phyloP scores from a whole-genome alignment of 495 filamentous ascomycete genomes.

The Arthonia radiata region DNA sequence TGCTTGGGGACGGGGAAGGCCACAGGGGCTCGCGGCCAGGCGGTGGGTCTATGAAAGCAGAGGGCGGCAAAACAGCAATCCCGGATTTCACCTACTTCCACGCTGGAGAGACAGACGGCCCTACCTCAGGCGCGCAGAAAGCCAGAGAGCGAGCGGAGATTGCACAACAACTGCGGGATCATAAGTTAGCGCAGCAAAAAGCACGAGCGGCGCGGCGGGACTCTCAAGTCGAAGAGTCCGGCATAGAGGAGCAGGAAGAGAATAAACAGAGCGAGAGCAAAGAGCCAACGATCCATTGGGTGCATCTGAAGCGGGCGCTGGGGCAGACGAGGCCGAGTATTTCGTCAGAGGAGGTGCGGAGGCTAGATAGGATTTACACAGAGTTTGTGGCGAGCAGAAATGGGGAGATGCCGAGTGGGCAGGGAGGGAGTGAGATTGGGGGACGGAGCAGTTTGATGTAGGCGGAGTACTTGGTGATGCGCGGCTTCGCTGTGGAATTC shows the following conservation, averaged over 20 bases:
- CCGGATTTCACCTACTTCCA: constrained; percentile 59
- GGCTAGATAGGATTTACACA: constrained; percentile 57
- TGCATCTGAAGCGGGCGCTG: constrained; percentile 56
- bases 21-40: constrained; percentile 12
- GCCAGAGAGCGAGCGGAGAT: background rate
- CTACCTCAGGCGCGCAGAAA: too few relatives aligned
- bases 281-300: constrained; percentile 70
- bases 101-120: too few relatives aligned
- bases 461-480: too few relatives aligned
- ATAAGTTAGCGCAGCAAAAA: constrained; percentile 1
- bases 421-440: constrained; percentile 73
- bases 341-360: constrained; percentile 40
- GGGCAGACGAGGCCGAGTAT: constrained; percentile 66
- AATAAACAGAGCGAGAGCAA: constrained; percentile 17
- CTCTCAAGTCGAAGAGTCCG: constrained; percentile 7
- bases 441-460: constrained; percentile 86
- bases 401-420: constrained; percentile 81
- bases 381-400: constrained; percentile 83
- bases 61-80: constrained; percentile 5
- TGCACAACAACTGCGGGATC: background rate
- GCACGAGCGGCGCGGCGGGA: constrained; percentile 7
- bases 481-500: too few relatives aligned
- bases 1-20: constrained; percentile 39
- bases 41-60: constrained; percentile 10
- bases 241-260: constrained; percentile 6